phyloP scores from a whole-genome alignment of 139 green algal species.

The Asterochloris sp. region DNA sequence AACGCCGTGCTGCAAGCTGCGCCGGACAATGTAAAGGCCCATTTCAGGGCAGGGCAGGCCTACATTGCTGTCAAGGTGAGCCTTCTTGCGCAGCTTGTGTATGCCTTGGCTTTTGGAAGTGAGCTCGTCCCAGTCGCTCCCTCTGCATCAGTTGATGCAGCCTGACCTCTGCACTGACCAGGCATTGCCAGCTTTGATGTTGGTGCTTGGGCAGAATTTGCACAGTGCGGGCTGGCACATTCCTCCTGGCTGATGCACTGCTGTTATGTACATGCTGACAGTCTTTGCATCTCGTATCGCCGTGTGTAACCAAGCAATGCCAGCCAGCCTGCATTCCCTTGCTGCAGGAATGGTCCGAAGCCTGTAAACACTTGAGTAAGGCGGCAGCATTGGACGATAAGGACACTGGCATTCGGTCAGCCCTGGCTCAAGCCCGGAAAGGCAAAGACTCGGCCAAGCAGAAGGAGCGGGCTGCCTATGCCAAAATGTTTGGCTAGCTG shows the following conservation, averaged over 20 bases:
- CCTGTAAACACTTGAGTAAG: constrained; percentile 22
- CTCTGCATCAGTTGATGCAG: neutral
- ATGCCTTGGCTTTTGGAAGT: neutral
- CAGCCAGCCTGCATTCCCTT: neutral
- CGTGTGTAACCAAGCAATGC: neutral
- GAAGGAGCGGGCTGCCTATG: constrained; percentile 32
- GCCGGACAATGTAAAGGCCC: constrained; percentile 33
- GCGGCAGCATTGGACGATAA: constrained; percentile 23
- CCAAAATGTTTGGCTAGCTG: constrained; percentile 35
- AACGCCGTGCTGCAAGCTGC: constrained; percentile 32
- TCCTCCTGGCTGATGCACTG: constrained; percentile 9
- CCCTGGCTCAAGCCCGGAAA: constrained; percentile 24
- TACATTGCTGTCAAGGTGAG: constrained; percentile 28
- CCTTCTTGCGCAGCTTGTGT: neutral
- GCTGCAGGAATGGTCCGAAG: constrained; percentile 26
- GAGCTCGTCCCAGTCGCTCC: neutral
- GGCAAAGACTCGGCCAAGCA: constrained; percentile 23
- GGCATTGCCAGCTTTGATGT: neutral
- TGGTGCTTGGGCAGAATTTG: neutral
- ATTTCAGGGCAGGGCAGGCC: constrained; percentile 36
- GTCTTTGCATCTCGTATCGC: neutral
- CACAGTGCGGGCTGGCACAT: neutral
- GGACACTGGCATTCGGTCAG: constrained; percentile 36
- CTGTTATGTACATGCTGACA: constrained; percentile 5
- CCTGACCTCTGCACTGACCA: neutral